These are phyloP conservation scores for Pichia paraexigua DNA, from an alignment of 805 yeast species.

Conservation along the genomic window DNA sequence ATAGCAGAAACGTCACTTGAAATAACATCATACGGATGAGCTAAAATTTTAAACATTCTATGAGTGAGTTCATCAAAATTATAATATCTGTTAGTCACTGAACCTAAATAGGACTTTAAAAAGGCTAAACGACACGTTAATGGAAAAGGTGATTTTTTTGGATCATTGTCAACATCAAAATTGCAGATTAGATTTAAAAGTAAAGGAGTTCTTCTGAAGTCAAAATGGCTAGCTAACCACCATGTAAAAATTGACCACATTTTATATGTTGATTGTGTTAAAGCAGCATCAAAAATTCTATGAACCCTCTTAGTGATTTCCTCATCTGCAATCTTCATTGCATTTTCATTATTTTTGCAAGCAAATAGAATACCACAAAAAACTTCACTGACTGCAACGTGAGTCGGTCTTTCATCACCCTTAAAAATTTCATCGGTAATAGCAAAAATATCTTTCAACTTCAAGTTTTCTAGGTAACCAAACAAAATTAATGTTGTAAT, in stretches of 20 bases:
- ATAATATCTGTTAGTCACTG: conserved; percentile 34
- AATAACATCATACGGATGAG: conserved; percentile 68
- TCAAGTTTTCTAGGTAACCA: conserved; percentile 34
- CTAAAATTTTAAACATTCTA: conserved; percentile 39
- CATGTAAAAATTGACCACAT: conserved; percentile 73
- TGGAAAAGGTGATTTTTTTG: conserved; percentile 50
- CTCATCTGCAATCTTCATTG: conserved; percentile 34
- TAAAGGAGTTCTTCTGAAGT: conserved; percentile 56
- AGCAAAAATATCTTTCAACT: conserved; percentile 44
- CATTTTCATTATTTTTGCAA: conserved; percentile 31
- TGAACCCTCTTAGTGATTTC: conserved; percentile 39
- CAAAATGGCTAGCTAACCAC: conserved; percentile 65
- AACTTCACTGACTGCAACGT: conserved; percentile 67
- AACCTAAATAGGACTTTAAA: conserved; percentile 34
- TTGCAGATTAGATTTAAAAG: conserved; percentile 38
- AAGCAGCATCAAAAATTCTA: conserved; percentile 42
- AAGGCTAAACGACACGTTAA: conserved; percentile 56
- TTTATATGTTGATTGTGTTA: conserved; percentile 64
- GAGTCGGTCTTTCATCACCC: conserved; percentile 64
- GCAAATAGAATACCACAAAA: conserved; percentile 54
- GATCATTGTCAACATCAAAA: conserved; percentile 39
- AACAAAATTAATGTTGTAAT: conserved; percentile 42
- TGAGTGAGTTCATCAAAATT: conserved; percentile 37
- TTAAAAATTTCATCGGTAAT: conserved; percentile 45
- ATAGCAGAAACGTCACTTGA: conserved; percentile 59